Base-by-base conservation (phyloP, 805 yeast genomes). In the Kazachstania bromeliacearum region DNA sequence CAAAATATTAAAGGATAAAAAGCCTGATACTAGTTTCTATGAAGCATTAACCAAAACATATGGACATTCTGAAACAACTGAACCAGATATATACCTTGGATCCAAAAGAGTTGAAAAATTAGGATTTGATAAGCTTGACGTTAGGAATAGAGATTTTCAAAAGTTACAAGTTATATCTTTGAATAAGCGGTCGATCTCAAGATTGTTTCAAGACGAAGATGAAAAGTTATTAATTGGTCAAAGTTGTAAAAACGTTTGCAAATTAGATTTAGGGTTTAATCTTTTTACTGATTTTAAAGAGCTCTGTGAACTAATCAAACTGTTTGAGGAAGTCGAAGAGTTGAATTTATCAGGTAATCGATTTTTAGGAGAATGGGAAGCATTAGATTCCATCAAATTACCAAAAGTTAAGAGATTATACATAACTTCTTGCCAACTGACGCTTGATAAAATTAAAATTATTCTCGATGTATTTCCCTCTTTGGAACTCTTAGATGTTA, bases 191-290 rank as follows among this genome's bases (percentile, higher is more conserved):
- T 21, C 16, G 4, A 39, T 45, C 9, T 14, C n/a, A 3, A 15
- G 19, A 8, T 7, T 20, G 2, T 21, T 24, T 14, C 12, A 10
- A 9, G 23, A 10, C 9, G 40, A 30, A 10, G n/a, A 15, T 6
- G 19, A 28, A 28, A 4, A 14, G 23, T 2, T 36, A 10, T 10
- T 29, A 20, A 26, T 26, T 7, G 20, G 10, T 2, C 9, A 31
- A 33, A 4, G 16, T 9, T 38, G 45, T 60, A 13, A 38, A 32
- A 13, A 54, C 46, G 39, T 50, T 66, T 33, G 37, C 30, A 23
- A 59, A 16, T 59, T 85, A 27, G 84, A 81, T 54, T 44, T 85
- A 33, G 68, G 85, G 9, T 71, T 59, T 50, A 80, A 84, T 51
- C 55, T 81, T 33, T 54, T 84, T 28, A 49, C 51, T 15, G 57